Percentiles rank a stretch among this genome's conserved stretches.
Evolutionary conservation across 1,284 basidiomycete genomes (phyloP).

Genomic region (Boletus coffeatus): DNA sequence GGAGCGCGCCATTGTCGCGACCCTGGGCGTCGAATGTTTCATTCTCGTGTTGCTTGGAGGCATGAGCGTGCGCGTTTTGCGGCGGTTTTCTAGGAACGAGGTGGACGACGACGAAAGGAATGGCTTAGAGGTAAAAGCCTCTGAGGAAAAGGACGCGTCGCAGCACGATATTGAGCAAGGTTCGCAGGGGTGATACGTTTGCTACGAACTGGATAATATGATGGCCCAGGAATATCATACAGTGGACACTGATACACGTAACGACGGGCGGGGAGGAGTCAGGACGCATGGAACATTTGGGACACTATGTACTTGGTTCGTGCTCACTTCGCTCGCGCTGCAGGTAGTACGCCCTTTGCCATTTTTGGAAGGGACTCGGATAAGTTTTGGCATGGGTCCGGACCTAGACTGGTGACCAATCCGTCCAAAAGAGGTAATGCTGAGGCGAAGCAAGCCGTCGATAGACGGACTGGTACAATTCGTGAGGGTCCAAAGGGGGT

Average conservation of each 20-base stretch:
- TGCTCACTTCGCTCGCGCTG: too few relatives aligned
- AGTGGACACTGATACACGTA: neutral
- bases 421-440: too few relatives aligned
- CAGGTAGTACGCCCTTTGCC: too few relatives aligned
- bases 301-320: too few relatives aligned
- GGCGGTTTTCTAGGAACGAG: conserved; percentile 1
- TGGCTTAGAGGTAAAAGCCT: neutral
- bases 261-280: neutral
- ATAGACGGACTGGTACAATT: too few relatives aligned
- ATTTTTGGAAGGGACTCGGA: too few relatives aligned
- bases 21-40: conserved; percentile 11
- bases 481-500: too few relatives aligned
- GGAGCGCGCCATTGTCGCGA: neutral
- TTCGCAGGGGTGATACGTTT: neutral
- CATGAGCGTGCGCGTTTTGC: conserved; percentile 2
- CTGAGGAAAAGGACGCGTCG: neutral
- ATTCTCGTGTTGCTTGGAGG: conserved; percentile 2
- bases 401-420: too few relatives aligned
- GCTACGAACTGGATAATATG: neutral
- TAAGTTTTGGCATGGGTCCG: neutral
- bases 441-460: too few relatives aligned
- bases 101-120: neutral
- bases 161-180: neutral
- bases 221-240: neutral
- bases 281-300: neutral